These are phyloP conservation scores for Silene noctiflora DNA, from an alignment of 179 eudicot species.

Conservation along the genomic window DNA sequence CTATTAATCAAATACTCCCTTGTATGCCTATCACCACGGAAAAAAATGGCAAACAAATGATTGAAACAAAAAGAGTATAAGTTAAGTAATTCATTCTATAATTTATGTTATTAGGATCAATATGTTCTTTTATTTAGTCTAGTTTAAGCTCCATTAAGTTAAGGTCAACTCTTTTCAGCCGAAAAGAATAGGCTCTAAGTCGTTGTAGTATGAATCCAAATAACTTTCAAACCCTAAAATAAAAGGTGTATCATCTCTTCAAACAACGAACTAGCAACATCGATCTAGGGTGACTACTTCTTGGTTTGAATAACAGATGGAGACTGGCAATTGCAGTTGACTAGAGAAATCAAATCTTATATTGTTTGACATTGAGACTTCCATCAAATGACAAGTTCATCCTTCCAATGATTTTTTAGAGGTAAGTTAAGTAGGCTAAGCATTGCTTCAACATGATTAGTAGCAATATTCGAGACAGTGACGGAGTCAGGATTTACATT, in stretches of 20 bases:
- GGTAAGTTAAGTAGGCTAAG: not conserved
- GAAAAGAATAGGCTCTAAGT: too few species aligned
- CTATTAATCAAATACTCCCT: too few species aligned
- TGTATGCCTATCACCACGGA: too few species aligned
- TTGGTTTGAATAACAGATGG: not conserved
- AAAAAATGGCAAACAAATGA: too few species aligned
- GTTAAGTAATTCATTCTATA: too few species aligned
- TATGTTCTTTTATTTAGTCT: too few species aligned
- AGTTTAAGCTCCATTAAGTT: too few species aligned
- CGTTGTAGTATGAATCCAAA: not conserved
- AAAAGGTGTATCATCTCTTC: not conserved
- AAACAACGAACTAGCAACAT: too few species aligned
- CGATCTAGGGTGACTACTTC: not conserved
- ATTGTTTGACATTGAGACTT: not conserved
- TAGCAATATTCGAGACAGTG: not conserved
- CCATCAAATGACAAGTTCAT: not conserved
- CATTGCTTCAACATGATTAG: conserved; percentile 6
- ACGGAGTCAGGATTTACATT: too few species aligned
- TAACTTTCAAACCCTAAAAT: not conserved
- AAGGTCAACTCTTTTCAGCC: too few species aligned
- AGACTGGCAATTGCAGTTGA: not conserved
- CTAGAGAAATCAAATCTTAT: not conserved
- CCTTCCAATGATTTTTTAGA: not conserved
- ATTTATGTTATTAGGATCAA: too few species aligned
- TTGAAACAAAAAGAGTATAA: too few species aligned